Evolutionary conservation across 495 filamentous ascomycete species (phyloP), one percentile per base, ranked within the genome.

Genomic region (Bathelium albidoporum): DNA sequence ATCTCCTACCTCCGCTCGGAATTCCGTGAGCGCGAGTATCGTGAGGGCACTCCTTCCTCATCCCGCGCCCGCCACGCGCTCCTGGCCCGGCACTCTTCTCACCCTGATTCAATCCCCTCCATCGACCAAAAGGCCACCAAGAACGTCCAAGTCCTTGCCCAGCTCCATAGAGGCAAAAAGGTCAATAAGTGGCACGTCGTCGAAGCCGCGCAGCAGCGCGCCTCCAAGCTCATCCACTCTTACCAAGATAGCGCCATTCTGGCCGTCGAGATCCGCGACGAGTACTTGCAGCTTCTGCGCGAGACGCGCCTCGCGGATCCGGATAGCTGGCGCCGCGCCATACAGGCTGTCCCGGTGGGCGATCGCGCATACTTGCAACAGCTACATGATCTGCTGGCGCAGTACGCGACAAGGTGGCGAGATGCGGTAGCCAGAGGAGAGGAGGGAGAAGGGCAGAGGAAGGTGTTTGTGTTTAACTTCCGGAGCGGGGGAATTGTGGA

Each of bases 311-410:
- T 97, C 11, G 85, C 83, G 0, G 92, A 97, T 66, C 74, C 87
- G 18, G 94, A 97, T 66, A 88, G 85, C 67, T 98, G 94, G 94
- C 85, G 88, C 29, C 80, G 77, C 55, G 85, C 90, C 18, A 89
- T 92, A 63, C 91, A 97, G 71, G 83, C 79, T 44, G 86, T 89
- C 5, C 85, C 87, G 7, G 81, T 88, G 43, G 83, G 79, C 2
- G 94, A 98, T 73, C 83, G 90, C 59, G 85, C 88, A 69, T 97
- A 97, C 70, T 78, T 96, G n/a, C 79, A 83, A 49, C 89, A 97
- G 70, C 80, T 97, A 44, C 88, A 94, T 68, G 89, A 90, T 49
- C 76, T 96, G 67, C 79, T 98, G 22, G 71, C 72, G 11, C 81
- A 81, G 53, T 76, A 86, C 72, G 83, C 83, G 44, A 80, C 79